Evolutionary conservation across 2,329 filamentous ascomycete species (phyloP).

Genomic region (Fonsecaea multimorphosa): DNA sequence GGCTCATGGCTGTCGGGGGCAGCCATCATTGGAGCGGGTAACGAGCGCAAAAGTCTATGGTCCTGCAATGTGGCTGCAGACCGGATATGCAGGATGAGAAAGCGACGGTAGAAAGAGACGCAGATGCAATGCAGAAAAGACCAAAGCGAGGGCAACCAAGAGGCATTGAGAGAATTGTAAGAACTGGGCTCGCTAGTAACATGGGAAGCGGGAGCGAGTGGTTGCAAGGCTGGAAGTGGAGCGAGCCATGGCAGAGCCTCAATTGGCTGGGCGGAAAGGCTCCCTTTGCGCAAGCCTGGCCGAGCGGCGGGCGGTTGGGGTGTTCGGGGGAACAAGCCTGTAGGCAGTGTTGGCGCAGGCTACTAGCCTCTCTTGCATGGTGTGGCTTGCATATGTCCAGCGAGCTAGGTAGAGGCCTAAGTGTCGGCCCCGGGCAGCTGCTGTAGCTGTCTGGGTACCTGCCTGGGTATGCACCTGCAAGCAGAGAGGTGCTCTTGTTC

Average conservation of each 20-base stretch:
- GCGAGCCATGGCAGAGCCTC: neutral
- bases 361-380: neutral
- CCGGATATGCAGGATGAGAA: conserved; percentile 13
- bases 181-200: conserved; percentile 12
- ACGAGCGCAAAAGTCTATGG: conserved; percentile 7
- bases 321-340: conserved; percentile 16
- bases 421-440: neutral
- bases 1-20: conserved; percentile 22
- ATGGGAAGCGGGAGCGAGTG: conserved; percentile 13
- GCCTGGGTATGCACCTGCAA: neutral
- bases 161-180: conserved; percentile 12
- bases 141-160: conserved; percentile 13
- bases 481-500: neutral
- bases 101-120: conserved; percentile 12
- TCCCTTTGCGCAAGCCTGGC: conserved; percentile 4
- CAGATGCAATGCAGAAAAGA: neutral
- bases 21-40: conserved; percentile 28
- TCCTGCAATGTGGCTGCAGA: conserved; percentile 28
- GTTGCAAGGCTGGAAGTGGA: conserved; percentile 25
- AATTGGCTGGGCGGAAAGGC: conserved; percentile 4
- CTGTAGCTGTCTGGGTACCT: neutral
- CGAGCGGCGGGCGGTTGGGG: neutral
- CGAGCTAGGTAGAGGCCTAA: neutral
- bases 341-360: neutral
- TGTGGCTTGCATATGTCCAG: neutral